phyloP scores from a whole-genome alignment of 495 filamentous ascomycete genomes.

The Cercophora sp. region DNA sequence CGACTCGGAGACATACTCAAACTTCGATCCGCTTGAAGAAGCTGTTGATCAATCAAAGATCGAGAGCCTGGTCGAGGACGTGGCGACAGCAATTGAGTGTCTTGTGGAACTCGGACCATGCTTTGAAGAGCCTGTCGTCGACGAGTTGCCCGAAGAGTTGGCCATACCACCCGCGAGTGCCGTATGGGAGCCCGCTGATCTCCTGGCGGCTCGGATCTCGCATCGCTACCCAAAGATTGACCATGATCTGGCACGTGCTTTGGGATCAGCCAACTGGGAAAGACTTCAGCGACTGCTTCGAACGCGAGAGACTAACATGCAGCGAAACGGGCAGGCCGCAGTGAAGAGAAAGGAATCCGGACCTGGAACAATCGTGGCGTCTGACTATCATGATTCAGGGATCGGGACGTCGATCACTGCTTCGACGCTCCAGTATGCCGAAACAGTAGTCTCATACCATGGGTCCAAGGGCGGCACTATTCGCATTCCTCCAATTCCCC shows the following conservation, averaged over 20 bases:
- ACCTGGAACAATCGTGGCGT: neutral
- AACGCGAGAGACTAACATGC: neutral
- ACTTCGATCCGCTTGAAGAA: neutral
- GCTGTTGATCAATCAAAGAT: neutral
- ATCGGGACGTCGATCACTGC: constrained; percentile 2
- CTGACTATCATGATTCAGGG: constrained; percentile 2
- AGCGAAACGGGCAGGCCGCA: neutral
- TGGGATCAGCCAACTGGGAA: constrained; percentile 2
- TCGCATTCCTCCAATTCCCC: neutral
- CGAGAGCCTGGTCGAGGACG: neutral
- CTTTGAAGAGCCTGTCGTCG: neutral
- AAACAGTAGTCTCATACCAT: neutral
- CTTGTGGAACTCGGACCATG: constrained; percentile 4
- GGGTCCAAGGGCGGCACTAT: neutral
- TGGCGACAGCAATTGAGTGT: neutral
- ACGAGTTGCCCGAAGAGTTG: neutral
- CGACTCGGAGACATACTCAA: neutral
- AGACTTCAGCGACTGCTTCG: no score
- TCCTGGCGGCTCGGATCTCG: neutral
- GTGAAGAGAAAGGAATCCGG: neutral
- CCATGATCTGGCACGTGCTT: neutral
- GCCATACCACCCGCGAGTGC: neutral
- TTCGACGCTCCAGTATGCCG: neutral
- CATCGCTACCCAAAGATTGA: neutral
- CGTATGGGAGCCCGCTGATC: neutral